A percentile compares a stretch with the other conserved stretches of the same genome.
Conservation (phyloP, 805 yeast species). For the Monosporozyma solicola region DNA sequence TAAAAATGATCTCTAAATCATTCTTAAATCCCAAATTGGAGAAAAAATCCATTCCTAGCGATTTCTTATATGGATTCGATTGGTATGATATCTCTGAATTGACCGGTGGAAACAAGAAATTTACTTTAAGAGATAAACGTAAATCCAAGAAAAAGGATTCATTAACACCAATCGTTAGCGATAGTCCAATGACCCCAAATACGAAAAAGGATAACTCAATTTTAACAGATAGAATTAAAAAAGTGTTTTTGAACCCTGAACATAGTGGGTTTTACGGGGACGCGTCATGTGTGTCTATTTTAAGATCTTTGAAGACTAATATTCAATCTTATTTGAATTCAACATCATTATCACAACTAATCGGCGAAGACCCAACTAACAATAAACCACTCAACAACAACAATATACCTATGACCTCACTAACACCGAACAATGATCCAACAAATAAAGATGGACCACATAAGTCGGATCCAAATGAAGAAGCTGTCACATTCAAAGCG, state of each 20-base stretch:
- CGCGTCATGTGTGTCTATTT: slow-evolving; percentile 49
- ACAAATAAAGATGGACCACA: background rate
- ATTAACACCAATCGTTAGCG: background rate
- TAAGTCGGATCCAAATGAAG: background rate
- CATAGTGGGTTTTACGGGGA: slow-evolving; percentile 59
- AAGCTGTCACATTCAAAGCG: background rate
- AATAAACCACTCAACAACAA: background rate
- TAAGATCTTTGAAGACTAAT: slow-evolving; percentile 34
- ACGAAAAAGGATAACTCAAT: slow-evolving; percentile 6
- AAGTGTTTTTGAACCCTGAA: slow-evolving; percentile 31
- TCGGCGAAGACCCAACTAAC: background rate
- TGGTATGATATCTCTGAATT: slow-evolving; percentile 38
- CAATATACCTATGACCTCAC: background rate
- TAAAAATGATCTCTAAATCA: background rate
- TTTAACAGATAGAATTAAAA: background rate
- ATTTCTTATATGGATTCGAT: slow-evolving; percentile 39
- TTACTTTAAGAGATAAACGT: background rate
- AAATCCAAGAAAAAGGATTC: background rate
- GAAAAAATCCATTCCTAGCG: slow-evolving; percentile 1
- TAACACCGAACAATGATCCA: background rate
- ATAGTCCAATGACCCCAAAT: background rate
- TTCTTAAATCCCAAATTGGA: background rate
- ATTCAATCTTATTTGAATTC: background rate
- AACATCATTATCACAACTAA: background rate
- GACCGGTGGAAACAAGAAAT: background rate